Conservation (phyloP, 345 rosid genomes). For the Hibiscus trionum region DNA sequence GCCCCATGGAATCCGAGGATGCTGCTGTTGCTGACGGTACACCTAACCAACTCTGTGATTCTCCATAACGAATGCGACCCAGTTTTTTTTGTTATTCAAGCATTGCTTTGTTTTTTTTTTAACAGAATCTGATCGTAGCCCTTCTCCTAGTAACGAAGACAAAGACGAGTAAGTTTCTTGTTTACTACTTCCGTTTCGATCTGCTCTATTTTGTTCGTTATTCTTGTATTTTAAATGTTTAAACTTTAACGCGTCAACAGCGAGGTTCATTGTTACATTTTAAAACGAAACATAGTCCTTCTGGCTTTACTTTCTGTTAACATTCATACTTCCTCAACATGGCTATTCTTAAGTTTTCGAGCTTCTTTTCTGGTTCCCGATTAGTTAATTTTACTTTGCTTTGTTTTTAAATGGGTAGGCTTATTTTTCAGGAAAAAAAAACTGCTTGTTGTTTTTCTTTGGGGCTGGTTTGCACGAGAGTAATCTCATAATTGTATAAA, state of each 20-base stretch:
- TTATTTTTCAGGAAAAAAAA: no score
- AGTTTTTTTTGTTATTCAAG: not conserved
- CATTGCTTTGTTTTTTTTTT: not conserved
- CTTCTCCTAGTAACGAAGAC: constrained; percentile 29
- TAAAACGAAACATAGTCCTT: not conserved
- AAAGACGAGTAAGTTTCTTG: constrained; percentile 28
- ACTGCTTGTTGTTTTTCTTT: no score
- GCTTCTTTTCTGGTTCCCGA: not conserved
- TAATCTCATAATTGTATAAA: not conserved
- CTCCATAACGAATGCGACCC: not conserved
- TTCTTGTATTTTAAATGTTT: not conserved
- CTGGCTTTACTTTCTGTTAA: not conserved
- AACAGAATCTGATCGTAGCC: constrained; percentile 43
- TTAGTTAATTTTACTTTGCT: not conserved
- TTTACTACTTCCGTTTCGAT: constrained; percentile 4
- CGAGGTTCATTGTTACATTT: not conserved
- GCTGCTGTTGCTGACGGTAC: constrained; percentile 18
- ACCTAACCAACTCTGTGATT: not conserved
- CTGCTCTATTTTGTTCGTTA: constrained; percentile 7
- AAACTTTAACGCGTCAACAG: constrained; percentile 8
- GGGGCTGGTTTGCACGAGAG: constrained; percentile 1
- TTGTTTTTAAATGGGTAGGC: not conserved
- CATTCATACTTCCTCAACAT: not conserved
- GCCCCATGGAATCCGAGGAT: constrained; percentile 6
- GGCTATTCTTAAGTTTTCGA: not conserved